Evolutionary conservation across 2,329 filamentous ascomycete species (phyloP).

Genomic region (Trichoderma lentiforme): DNA sequence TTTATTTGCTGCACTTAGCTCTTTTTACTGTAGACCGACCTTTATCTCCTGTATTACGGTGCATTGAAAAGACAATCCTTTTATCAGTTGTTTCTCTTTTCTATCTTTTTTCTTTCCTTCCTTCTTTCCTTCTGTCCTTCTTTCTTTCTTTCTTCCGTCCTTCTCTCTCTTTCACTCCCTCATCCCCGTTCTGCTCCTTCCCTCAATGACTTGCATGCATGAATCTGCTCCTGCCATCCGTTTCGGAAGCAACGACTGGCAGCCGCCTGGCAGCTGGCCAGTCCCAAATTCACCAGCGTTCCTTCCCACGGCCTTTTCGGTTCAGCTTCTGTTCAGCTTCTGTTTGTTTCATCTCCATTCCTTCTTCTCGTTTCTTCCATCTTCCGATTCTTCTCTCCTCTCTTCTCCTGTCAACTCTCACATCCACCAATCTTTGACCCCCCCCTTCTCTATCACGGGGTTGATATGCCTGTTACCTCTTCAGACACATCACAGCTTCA

Average conservation of each 20-base stretch:
- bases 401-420: neutral
- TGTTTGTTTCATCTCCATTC: neutral
- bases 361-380: neutral
- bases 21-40: neutral
- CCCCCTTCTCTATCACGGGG: neutral
- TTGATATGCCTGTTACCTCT: neutral
- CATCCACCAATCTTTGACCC: neutral
- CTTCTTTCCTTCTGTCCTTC: neutral
- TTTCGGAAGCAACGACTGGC: constrained; percentile 7
- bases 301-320: neutral
- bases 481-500: neutral
- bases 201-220: neutral
- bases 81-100: neutral
- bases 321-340: neutral
- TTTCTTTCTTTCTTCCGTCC: neutral
- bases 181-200: neutral
- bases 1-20: neutral
- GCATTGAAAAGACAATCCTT: neutral
- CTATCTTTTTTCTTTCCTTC: too few species aligned
- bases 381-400: neutral
- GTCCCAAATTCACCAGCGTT: constrained; percentile 4
- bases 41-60: neutral
- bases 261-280: constrained; percentile 7
- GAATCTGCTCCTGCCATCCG: constrained; percentile 5
- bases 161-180: neutral